phyloP scores from a whole-genome alignment of 495 filamentous ascomycete species.

The Penicillium nucicola region DNA sequence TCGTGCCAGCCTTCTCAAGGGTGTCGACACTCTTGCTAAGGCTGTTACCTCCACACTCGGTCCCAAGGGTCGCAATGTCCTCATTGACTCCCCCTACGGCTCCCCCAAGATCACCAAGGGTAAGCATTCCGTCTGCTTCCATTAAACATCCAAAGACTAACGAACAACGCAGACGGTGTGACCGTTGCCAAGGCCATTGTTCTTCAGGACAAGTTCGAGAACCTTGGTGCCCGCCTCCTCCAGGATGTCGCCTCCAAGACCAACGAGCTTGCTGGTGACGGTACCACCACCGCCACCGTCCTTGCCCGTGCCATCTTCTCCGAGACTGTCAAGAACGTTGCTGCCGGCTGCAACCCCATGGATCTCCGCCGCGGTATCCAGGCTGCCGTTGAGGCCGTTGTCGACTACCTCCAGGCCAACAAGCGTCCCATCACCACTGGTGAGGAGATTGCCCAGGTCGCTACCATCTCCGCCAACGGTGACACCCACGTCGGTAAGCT shows the following conservation, averaged over 20 bases:
- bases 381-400: conserved; percentile 90
- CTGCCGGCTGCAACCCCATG: conserved; percentile 99
- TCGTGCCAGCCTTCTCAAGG: conserved; percentile 80
- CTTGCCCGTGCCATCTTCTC: conserved; percentile 98
- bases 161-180: conserved; percentile 67
- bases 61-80: conserved; percentile 95
- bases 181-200: conserved; percentile 89
- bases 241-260: conserved; percentile 99
- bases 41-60: conserved; percentile 95
- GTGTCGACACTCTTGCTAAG: conserved; percentile 95
- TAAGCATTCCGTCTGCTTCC: conserved; percentile 37
- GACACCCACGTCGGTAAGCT: conserved; percentile 93
- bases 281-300: conserved; percentile 95
- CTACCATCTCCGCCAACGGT: conserved; percentile 96
- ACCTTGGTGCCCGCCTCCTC: conserved; percentile 92
- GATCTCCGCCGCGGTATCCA: conserved; percentile 95
- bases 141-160: background rate
- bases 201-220: conserved; percentile 99
- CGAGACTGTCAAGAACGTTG: conserved; percentile 99
- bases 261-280: conserved; percentile 97
- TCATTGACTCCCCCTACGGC: conserved; percentile 97
- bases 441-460: conserved; percentile 95
- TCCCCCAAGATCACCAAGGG: conserved; percentile 99
- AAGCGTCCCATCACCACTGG: conserved; percentile 96
- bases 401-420: conserved; percentile 89